Evolutionary conservation across 306 rosid genomes (phyloP), one percentile per base, ranked within the genome.

Genomic region (Glycyrrhiza uralensis): DNA sequence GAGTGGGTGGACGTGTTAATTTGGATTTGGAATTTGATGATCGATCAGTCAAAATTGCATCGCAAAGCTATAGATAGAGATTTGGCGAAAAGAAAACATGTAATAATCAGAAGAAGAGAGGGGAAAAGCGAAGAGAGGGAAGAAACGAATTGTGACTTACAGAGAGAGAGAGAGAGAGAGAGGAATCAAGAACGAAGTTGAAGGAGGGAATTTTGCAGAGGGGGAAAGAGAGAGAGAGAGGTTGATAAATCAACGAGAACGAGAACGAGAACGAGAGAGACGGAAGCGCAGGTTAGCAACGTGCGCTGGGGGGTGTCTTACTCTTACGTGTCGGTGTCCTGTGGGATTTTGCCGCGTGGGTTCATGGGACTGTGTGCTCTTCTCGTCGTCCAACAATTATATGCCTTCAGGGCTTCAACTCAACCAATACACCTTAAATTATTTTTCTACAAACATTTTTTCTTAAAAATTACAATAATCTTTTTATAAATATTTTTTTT

Each of bases 261-360:
- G n/a, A n/a, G n/a, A n/a, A n/a, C n/a, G n/a, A n/a, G n/a, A n/a
- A n/a, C n/a, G n/a, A 18, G 42, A 28, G 44, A 23, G 49, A 52
- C 4, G 38, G 56, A 1, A 56, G 90, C 60, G 86, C 78, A 84
- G 5, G 77, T 76, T 82, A 80, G 79, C 17, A 50, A 71, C 14
- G 76, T 77, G 76, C 72, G 81, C 76, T 19, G 38, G 28, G 56
- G 44, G 64, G 28, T 4, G 4, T 47, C 20, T 12, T 19, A 12
- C 3, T 18, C 19, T 6, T 6, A 38, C 22, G 60, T 69, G 76
- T 77, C 71, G 81, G 76, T 60, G 66, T n/a, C 58, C 12, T 2
- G 20, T 14, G 4, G 36, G 56, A 77, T 47, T 58, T 39, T n/a
- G 36, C 68, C 71, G 52, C 64, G 65, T 55, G 36, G 47, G 41